Percentiles rank a stretch among this genome's conserved stretches.
These are phyloP conservation scores for Alternaria angustiovoidea DNA, from an alignment of 2,329 filamentous ascomycete species.

Conservation along the genomic window DNA sequence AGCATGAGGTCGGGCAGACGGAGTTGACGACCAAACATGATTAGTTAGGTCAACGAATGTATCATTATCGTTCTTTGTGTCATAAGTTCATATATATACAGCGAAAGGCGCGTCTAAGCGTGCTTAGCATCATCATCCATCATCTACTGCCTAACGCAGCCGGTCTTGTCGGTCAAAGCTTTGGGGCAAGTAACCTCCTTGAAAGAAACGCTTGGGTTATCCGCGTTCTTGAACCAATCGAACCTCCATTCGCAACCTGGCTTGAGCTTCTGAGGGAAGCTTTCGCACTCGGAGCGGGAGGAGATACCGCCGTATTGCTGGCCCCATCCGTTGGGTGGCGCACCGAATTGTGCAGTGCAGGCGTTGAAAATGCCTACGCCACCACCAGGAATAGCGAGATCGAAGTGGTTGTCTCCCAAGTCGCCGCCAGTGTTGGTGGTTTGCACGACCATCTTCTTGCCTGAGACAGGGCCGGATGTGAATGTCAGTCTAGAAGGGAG, in stretches of 20 bases:
- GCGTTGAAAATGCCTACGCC: conserved; percentile 49
- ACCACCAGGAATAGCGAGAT: conserved; percentile 50
- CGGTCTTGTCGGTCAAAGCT: conserved; percentile 40
- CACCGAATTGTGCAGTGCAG: conserved; percentile 45
- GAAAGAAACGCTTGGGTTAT: conserved; percentile 46
- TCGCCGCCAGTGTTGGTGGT: conserved; percentile 66
- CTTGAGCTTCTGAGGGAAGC: conserved; percentile 47
- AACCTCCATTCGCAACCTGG: conserved; percentile 50
- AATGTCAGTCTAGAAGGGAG: conserved; percentile 59
- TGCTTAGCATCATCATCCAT: neutral
- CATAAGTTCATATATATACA: conserved; percentile 8
- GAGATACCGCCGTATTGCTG: conserved; percentile 47
- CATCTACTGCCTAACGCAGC: conserved; percentile 33
- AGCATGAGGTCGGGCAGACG: conserved; percentile 14
- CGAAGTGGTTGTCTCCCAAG: conserved; percentile 49
- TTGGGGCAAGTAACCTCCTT: conserved; percentile 47
- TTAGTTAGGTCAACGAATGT: conserved; percentile 4
- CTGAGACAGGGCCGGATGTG: conserved; percentile 62
- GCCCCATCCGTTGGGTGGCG: conserved; percentile 46
- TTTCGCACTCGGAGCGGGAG: conserved; percentile 41
- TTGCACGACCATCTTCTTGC: conserved; percentile 71
- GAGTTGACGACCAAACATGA: conserved; percentile 27
- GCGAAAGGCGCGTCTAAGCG: neutral
- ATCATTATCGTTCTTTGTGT: neutral
- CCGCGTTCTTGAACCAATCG: conserved; percentile 46